Evolutionary conservation across 495 filamentous ascomycete species (phyloP), one percentile per base, ranked within the genome.

Genomic region (Pyrenopolyporus hunteri): DNA sequence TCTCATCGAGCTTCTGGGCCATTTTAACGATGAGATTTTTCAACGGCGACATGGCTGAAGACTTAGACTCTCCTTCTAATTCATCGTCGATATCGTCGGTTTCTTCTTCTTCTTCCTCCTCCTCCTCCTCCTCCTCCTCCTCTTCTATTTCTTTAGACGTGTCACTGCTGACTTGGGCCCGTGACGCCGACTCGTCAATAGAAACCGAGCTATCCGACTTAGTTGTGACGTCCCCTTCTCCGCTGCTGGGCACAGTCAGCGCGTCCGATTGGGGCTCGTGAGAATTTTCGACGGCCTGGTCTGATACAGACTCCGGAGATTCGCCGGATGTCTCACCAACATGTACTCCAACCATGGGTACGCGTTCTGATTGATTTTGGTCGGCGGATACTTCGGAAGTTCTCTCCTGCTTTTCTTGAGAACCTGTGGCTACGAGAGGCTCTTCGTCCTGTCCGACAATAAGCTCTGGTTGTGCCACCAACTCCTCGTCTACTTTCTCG

Each of bases 1-100:
- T 46, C 40, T 67, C 66, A 14, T 68, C 59, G 20, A 69, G 55
- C 5, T 57, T 63, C 28, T 59, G 59, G 6, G 61, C 55, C 45
- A 64, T 68, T 37, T 37, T 55, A 14, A 65, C 63, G 44, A 66
- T 71, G n/a, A 67, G 36, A 16, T 64, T 59, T 31, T 73, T 69
- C 26, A 71, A 47, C 10, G 64, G 46, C 29, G 58, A 58, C 29
- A 72, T 60, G 36, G 32, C 43, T 14, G 59, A 53, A 46, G 63
- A 33, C 51, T 68, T 67, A 2, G 69, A 37, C 17, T 60, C 58
- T 13, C 64, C 71, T 13, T 69, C 64, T 1, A 70, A 57, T 47
- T 59, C 50, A 29, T 53, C 35, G 31, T 59, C 59, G 11, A 65
- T 52, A 5, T 59, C 57, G 16, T 73, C 73, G 2, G 50, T 53